Conservation (phyloP, 179 eudicot species). For the Heliamphora pulchella region DNA sequence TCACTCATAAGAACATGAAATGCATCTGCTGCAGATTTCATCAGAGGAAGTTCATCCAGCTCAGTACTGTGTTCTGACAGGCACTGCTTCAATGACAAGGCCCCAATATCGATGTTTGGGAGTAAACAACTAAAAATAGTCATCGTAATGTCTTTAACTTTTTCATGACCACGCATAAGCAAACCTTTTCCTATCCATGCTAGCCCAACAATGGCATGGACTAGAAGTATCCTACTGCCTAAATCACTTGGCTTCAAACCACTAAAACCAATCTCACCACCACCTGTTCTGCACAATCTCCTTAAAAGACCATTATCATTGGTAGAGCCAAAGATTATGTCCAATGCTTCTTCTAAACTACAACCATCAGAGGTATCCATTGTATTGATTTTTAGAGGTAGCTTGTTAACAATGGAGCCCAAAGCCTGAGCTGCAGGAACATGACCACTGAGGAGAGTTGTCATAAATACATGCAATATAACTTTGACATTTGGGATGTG, state of each 20-base stretch:
- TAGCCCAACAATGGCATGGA: slow-evolving; percentile 46
- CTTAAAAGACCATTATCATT: slow-evolving; percentile 23
- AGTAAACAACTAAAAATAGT: slow-evolving; percentile 54
- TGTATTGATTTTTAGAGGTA: slow-evolving; percentile 35
- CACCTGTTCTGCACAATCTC: slow-evolving; percentile 18
- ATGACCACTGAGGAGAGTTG: slow-evolving; percentile 48
- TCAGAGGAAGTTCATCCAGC: slow-evolving; percentile 29
- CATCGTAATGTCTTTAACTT: slow-evolving; percentile 59
- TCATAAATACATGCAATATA: slow-evolving; percentile 39
- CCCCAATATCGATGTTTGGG: slow-evolving; percentile 24
- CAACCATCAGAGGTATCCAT: slow-evolving; percentile 27
- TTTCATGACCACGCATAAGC: slow-evolving; percentile 88
- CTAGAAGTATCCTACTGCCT: slow-evolving; percentile 23
- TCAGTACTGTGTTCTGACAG: slow-evolving; percentile 23
- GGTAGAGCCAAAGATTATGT: slow-evolving; percentile 39
- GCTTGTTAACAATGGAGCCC: slow-evolving; percentile 82
- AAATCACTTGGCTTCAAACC: slow-evolving; percentile 17
- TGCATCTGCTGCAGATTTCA: slow-evolving; percentile 75
- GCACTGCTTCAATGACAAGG: slow-evolving; percentile 25
- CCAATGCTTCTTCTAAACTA: slow-evolving; percentile 56
- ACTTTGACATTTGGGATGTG: slow-evolving; percentile 33
- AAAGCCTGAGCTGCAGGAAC: slow-evolving; percentile 86
- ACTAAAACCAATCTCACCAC: slow-evolving; percentile 25
- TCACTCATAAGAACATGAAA: slow-evolving; percentile 78
- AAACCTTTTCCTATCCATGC: slow-evolving; percentile 96